Evolutionary conservation across 2,329 filamentous ascomycete species (phyloP).

Genomic region (Diaporthe vexans): DNA sequence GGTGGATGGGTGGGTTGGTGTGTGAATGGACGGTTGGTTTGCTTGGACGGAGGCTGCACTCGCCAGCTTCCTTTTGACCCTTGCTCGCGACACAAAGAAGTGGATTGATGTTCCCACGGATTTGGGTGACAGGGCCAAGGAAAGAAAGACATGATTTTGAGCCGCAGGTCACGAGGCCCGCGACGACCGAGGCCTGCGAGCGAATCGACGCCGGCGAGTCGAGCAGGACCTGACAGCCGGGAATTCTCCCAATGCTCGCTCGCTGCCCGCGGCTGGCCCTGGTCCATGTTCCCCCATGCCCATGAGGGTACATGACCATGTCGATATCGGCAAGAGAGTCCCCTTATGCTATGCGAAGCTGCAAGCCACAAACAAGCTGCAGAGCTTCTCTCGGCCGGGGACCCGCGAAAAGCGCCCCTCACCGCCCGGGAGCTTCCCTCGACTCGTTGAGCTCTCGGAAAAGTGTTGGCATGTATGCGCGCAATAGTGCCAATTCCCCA

Average conservation of each 20-base stretch:
- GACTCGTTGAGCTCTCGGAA: slow-evolving; percentile 1
- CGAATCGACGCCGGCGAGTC: slow-evolving; percentile 7
- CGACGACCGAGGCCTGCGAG: slow-evolving; percentile 11
- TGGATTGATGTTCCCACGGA: neutral
- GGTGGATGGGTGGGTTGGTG: slow-evolving; percentile 23
- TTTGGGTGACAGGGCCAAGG: slow-evolving; percentile 1
- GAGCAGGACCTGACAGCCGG: slow-evolving; percentile 6
- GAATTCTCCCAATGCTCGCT: neutral
- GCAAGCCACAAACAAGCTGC: slow-evolving; percentile 6
- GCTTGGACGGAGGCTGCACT: slow-evolving; percentile 24
- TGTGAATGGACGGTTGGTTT: neutral
- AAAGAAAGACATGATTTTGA: slow-evolving; percentile 11
- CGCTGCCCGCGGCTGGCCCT: slow-evolving; percentile 2
- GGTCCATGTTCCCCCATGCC: slow-evolving; percentile 11
- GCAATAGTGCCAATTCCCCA: slow-evolving; percentile 8
- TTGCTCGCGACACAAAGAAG: slow-evolving; percentile 14
- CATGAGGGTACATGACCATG: slow-evolving; percentile 18
- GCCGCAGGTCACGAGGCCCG: slow-evolving; percentile 26
- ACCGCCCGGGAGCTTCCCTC: slow-evolving; percentile 28
- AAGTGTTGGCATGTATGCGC: neutral
- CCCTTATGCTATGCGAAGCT: slow-evolving; percentile 19
- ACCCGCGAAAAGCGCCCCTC: slow-evolving; percentile 36
- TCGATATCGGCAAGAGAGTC: slow-evolving; percentile 4
- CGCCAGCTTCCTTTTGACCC: slow-evolving; percentile 4
- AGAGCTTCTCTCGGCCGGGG: neutral